Evolutionary conservation across 176 grass and related monocot species (phyloP), one percentile per base, ranked within the genome.

Genomic region (Eleusine indica): DNA sequence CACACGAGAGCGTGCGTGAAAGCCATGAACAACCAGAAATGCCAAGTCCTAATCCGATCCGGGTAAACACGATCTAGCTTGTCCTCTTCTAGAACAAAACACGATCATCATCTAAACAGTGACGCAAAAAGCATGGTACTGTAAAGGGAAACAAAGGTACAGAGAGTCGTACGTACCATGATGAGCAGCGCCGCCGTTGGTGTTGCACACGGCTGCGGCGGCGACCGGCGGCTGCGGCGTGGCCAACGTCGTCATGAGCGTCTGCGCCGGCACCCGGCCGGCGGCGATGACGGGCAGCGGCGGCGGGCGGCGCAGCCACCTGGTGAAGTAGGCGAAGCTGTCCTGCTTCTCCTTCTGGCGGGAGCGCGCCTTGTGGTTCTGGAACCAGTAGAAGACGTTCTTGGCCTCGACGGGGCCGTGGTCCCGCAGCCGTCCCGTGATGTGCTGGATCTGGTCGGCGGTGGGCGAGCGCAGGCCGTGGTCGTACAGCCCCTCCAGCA

Each of bases 381-480:
- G 96, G 76, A 98, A 98, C 96, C 96, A 98, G 89, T 98, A 98
- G 88, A 95, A 95, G 56, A 98, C 89, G 80, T 95, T 98, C 91
- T 98, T 98, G 17, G 91, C 93, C 68, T 98, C 93, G 60, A 98
- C 91, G 73, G 47, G 82, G 37, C 91, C 91, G 72, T 89, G 92
- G 86, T 94, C 87, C 44, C 86, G 74, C 16, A 99, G 81, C 78
- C 89, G 72, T 9, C 70, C 80, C 30, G 96, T 90, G 64, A 99
- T 88, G 74, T 92, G 85, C 80, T 94, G 89, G 72, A 99, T 92
- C 89, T 99, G 89, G 46, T 96, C 93, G 17, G 87, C 93, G 17
- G 12, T 94, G 0, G 96, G 96, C 3, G 87, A 94, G 52, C 87
- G 68, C 66, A 99, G 40, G 3, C 96, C 96, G 79, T 94, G 78